A percentile compares a stretch with the other conserved stretches of the same genome.
Conservation (phyloP, 768 basidiomycete genomes). For the Xerocomellus dryophilus region DNA sequence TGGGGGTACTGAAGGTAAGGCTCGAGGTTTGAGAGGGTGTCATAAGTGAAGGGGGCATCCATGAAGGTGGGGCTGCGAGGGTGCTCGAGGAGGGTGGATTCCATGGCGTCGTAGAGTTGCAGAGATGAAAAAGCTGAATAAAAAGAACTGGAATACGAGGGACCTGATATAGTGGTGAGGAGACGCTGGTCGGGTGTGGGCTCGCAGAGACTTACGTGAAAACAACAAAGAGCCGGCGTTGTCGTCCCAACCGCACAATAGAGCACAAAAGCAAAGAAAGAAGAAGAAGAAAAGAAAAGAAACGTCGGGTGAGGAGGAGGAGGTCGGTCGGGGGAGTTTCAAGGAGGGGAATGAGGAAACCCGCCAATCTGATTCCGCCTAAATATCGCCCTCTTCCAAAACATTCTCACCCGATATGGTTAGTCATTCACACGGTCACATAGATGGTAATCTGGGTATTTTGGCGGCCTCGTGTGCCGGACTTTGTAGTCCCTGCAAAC, state of each 20-base stretch:
- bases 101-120: conserved; percentile 40
- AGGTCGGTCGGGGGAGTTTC: conserved; percentile 20
- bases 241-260: conserved; percentile 35
- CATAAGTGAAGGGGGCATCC: conserved; percentile 46
- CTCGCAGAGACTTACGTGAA: conserved; percentile 29
- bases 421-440: background rate
- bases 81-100: conserved; percentile 50
- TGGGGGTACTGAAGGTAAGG: conserved; percentile 71
- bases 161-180: conserved; percentile 20
- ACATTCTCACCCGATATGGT: conserved; percentile 13
- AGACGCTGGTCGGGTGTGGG: background rate
- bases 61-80: conserved; percentile 50
- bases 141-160: conserved; percentile 34
- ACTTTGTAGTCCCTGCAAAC: conserved; percentile 31
- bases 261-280: conserved; percentile 30
- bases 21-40: conserved; percentile 44
- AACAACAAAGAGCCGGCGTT: conserved; percentile 31
- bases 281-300: conserved; percentile 31
- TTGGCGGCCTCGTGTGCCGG: conserved; percentile 34
- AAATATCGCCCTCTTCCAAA: conserved; percentile 27
- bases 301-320: conserved; percentile 41
- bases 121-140: conserved; percentile 39
- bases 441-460: conserved; percentile 22
- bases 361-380: conserved; percentile 30
- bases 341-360: conserved; percentile 31